These are phyloP conservation scores for Calonectria leucothoes DNA, from an alignment of 2,329 filamentous ascomycete species.

Conservation along the genomic window DNA sequence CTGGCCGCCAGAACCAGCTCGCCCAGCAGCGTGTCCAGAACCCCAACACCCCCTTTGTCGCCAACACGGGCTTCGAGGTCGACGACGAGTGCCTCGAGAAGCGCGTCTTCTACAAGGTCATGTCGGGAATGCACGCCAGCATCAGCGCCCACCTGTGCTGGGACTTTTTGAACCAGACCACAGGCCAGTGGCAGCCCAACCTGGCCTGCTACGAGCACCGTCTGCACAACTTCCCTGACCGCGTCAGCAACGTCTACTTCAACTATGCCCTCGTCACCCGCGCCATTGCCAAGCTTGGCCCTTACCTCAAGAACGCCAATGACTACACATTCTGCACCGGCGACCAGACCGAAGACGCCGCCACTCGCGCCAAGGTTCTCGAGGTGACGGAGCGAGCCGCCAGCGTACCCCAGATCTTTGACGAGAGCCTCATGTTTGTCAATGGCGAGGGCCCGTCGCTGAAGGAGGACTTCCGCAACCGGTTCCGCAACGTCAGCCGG, in stretches of 20 bases:
- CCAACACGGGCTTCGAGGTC: slow-evolving; percentile 75
- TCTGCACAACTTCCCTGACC: slow-evolving; percentile 87
- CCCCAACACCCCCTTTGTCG: slow-evolving; percentile 68
- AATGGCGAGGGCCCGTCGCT: slow-evolving; percentile 79
- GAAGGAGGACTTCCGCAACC: slow-evolving; percentile 97
- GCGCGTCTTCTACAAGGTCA: slow-evolving; percentile 95
- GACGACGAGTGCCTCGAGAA: slow-evolving; percentile 98
- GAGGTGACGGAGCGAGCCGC: slow-evolving; percentile 78
- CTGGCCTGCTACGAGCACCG: slow-evolving; percentile 87
- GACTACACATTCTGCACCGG: slow-evolving; percentile 93
- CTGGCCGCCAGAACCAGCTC: slow-evolving; percentile 70
- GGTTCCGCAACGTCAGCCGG: slow-evolving; percentile 95
- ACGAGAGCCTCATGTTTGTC: slow-evolving; percentile 96
- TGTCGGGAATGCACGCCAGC: slow-evolving; percentile 98
- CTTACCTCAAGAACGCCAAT: slow-evolving; percentile 70
- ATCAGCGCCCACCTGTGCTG: slow-evolving; percentile 97
- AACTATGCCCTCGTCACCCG: slow-evolving; percentile 97
- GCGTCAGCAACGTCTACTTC: slow-evolving; percentile 98
- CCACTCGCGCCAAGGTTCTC: slow-evolving; percentile 86
- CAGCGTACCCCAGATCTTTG: slow-evolving; percentile 83
- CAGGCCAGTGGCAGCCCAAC: slow-evolving; percentile 93
- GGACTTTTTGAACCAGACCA: slow-evolving; percentile 95
- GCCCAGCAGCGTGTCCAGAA: slow-evolving; percentile 59
- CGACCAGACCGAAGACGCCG: slow-evolving; percentile 80
- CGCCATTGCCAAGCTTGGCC: slow-evolving; percentile 89